Base-by-base conservation (phyloP, 2,329 filamentous ascomycete genomes). In the Paraconiothyrium brasiliense region DNA sequence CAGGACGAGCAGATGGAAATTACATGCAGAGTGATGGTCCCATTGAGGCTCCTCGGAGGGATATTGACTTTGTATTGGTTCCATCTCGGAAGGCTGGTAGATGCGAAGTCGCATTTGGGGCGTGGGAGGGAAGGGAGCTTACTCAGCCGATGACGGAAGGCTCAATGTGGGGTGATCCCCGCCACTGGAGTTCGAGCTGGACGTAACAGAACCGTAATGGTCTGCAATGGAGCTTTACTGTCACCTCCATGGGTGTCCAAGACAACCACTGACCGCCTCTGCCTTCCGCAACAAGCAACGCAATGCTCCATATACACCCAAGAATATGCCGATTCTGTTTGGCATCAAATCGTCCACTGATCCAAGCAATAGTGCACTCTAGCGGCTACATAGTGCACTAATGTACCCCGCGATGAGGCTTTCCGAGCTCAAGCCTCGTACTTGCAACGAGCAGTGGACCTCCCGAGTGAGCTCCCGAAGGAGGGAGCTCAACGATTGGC, bases 401-500 rank as follows among this genome's bases (percentile, higher is more conserved):
- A 9, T 55, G 13, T 47, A 55, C 52, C 52, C 52, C 52, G 52
- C 52, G 39, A 46, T 35, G 52, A 47, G 52, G 52, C 41, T 47
- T 55, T 44, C 9, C 34, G 13, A 30, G 39, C 22, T 43, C 14
- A 43, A 54, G 51, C 51, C 44, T 54, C 51, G n/a, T 22, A 13
- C 22, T 54, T 46, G 52, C 52, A 46, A n/a, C 14, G 52, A 46
- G 41, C 13, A 34, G 43, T 27, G 43, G 32, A 39, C 8, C 4
- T 49, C 32, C 24, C 49, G 30, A 52, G 22, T 27, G 43, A 20
- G 43, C 43, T 46, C 11, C 43, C n/a, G 43, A 46, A 24, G 20
- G 46, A 46, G 30, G 20, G 46, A 46, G 30, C 39, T 54, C 60
- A 39, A 37, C 22, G 51, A 62, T 62, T 59, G 50, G 60, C 22